phyloP scores from a whole-genome alignment of 108 stramenopile genomes.

The Schizochytrium sp. region DNA sequence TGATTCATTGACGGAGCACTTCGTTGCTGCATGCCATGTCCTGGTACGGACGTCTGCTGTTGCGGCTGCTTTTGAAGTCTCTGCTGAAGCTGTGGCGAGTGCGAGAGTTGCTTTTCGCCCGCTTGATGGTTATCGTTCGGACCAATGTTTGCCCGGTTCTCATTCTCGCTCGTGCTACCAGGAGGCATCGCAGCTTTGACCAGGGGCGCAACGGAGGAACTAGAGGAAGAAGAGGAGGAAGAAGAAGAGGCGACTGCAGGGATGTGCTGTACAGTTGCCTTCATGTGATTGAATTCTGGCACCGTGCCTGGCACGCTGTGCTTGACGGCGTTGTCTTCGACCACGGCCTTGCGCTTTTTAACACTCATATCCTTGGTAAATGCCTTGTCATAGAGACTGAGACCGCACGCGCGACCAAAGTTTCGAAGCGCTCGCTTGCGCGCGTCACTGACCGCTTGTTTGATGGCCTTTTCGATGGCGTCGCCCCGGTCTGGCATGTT shows the following conservation, averaged over 20 bases:
- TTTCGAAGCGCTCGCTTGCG: neutral
- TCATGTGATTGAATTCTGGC: neutral
- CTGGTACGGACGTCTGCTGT: too few species aligned
- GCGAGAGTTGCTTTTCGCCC: too few species aligned
- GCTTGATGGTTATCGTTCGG: too few species aligned
- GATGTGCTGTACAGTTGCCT: neutral
- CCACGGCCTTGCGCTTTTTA: neutral
- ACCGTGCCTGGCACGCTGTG: neutral
- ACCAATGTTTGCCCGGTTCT: too few species aligned
- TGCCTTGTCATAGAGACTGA: constrained; percentile 4
- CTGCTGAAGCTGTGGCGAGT: too few species aligned
- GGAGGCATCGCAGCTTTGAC: too few species aligned
- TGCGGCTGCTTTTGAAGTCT: too few species aligned
- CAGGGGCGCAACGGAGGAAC: too few species aligned
- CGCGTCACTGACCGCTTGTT: neutral
- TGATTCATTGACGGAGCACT: too few species aligned
- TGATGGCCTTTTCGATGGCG: neutral
- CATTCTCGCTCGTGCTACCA: too few species aligned
- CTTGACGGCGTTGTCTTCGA: neutral
- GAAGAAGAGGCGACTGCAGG: neutral
- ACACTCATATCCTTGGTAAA: neutral
- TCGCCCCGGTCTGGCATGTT: constrained; percentile 15
- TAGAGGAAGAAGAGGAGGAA: too few species aligned
- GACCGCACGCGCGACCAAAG: neutral
- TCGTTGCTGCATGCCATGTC: too few species aligned